phyloP scores from a whole-genome alignment of 2,329 filamentous ascomycete genomes.

The Myriosclerotinia scirpicola region DNA sequence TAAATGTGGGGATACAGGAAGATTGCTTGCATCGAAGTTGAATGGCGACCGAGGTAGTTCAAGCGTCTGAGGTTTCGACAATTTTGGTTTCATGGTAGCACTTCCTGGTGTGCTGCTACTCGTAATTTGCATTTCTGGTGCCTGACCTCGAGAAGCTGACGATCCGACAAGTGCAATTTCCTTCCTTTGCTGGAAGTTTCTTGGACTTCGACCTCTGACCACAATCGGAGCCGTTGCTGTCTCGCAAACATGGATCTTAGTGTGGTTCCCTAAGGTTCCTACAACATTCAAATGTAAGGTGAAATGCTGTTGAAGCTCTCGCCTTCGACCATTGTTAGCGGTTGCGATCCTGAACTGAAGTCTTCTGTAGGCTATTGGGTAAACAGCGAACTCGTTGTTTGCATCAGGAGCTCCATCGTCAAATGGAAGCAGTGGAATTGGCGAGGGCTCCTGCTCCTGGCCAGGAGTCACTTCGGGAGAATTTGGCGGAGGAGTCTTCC shows the following conservation, averaged over 20 bases:
- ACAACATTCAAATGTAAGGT: constrained; percentile 83
- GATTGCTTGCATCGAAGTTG: constrained; percentile 40
- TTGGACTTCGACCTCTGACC: constrained; percentile 85
- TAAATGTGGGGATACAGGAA: constrained; percentile 36
- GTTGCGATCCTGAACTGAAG: constrained; percentile 93
- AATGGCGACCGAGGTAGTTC: constrained; percentile 40
- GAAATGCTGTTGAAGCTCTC: constrained; percentile 96
- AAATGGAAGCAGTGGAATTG: constrained; percentile 71
- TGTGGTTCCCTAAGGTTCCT: constrained; percentile 79
- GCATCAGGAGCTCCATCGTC: constrained; percentile 47
- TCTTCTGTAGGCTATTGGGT: constrained; percentile 91
- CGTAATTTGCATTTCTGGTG: constrained; percentile 38
- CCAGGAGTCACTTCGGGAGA: constrained; percentile 64
- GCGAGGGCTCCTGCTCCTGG: constrained; percentile 80
- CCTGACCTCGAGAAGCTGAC: constrained; percentile 40
- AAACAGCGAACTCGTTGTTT: constrained; percentile 73
- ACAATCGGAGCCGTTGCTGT: constrained; percentile 88
- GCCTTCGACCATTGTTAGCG: constrained; percentile 90
- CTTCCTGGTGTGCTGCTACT: constrained; percentile 32
- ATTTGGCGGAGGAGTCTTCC: constrained; percentile 90
- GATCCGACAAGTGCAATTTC: constrained; percentile 70
- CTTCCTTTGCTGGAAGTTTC: constrained; percentile 93
- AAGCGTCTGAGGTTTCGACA: constrained; percentile 33
- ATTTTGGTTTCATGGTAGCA: constrained; percentile 31
- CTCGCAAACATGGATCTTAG: constrained; percentile 78